Conservation (phyloP, 805 yeast species). For the Candida coquimbonensis region DNA sequence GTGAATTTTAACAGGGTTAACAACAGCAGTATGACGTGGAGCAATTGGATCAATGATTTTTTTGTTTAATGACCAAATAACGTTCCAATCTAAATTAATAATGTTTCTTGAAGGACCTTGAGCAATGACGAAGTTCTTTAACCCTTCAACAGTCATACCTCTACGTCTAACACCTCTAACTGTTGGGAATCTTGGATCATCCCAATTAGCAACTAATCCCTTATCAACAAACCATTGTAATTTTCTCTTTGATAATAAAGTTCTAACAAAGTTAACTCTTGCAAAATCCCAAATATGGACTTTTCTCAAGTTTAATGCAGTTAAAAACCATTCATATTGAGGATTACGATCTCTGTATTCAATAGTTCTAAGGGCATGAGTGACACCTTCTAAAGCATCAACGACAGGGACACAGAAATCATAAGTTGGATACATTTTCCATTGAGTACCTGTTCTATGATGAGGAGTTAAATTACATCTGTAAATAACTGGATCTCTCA, state of each 20-base stretch:
- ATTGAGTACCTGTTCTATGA: conserved; percentile 85
- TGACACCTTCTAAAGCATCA: conserved; percentile 93
- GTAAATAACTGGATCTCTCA: conserved; percentile 97
- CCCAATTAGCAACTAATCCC: conserved; percentile 86
- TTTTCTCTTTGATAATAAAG: conserved; percentile 93
- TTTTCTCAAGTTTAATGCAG: conserved; percentile 74
- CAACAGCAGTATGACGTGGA: conserved; percentile 88
- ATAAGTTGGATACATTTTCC: conserved; percentile 98
- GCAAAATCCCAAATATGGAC: conserved; percentile 98
- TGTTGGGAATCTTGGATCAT: conserved; percentile 99
- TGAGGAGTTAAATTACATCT: conserved; percentile 97
- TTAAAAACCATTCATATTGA: conserved; percentile 94
- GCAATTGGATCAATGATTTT: conserved; percentile 95
- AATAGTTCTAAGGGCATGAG: conserved; percentile 95
- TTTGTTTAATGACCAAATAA: conserved; percentile 97
- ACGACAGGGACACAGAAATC: conserved; percentile 98
- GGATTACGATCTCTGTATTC: conserved; percentile 99
- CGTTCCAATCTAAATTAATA: conserved; percentile 94
- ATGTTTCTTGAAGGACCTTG: conserved; percentile 99
- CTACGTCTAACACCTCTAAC: conserved; percentile 99
- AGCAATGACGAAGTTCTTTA: conserved; percentile 83
- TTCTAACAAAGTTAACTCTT: conserved; percentile 93
- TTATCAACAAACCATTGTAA: conserved; percentile 99
- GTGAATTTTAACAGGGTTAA: conserved; percentile 62
- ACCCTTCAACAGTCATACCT: conserved; percentile 99